phyloP scores from a whole-genome alignment of 768 basidiomycete genomes.

The Podaxis sp. region DNA sequence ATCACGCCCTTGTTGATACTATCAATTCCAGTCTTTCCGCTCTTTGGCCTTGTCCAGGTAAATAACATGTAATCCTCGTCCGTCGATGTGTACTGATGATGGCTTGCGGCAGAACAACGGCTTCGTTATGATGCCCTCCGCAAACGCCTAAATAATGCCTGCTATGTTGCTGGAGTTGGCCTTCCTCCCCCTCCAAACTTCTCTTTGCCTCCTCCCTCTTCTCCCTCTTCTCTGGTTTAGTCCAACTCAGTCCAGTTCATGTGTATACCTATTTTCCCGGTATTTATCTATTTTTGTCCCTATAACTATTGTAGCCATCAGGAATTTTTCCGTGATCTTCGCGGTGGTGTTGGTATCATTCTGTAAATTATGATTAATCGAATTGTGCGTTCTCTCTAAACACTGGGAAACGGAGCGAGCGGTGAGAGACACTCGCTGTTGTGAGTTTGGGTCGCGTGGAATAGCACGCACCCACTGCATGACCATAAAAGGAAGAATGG shows the following conservation, averaged over 20 bases:
- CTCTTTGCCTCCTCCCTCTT: constrained; percentile 28
- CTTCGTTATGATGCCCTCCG: constrained; percentile 46
- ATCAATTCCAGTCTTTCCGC: constrained; percentile 40
- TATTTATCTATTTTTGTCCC: constrained; percentile 5
- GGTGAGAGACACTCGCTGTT: not conserved
- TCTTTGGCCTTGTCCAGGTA: constrained; percentile 67
- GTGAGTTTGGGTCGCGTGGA: not conserved
- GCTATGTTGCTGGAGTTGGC: constrained; percentile 44
- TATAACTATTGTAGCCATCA: not conserved
- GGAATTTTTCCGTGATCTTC: not conserved
- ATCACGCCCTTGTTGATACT: constrained; percentile 15
- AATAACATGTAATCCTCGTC: constrained; percentile 17
- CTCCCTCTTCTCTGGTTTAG: constrained; percentile 29
- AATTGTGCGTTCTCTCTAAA: not conserved
- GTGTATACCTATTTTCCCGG: constrained; percentile 1
- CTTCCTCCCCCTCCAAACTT: constrained; percentile 42
- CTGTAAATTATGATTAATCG: not conserved
- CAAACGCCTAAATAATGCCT: constrained; percentile 45
- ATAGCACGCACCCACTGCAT: not conserved
- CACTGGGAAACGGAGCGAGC: not conserved
- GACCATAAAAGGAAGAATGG: constrained; percentile 7
- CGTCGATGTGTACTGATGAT: constrained; percentile 15
- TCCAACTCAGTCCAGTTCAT: constrained; percentile 14
- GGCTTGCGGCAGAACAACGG: constrained; percentile 45
- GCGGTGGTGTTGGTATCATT: not conserved